Conservation (phyloP, 225 moss, liverwort and hornwort genomes). For the Asterella californica region DNA sequence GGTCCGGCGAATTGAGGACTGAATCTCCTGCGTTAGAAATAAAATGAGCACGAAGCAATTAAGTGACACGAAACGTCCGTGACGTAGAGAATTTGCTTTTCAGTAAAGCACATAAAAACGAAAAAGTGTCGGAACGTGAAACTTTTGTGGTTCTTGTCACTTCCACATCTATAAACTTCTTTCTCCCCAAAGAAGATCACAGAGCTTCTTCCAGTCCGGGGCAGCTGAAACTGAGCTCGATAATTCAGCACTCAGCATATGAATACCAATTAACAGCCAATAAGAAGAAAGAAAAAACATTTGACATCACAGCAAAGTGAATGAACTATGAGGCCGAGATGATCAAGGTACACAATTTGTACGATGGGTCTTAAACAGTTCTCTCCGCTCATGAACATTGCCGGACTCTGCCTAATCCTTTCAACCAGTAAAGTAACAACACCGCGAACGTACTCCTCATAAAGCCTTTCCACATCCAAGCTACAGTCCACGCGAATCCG, state of each 20-base stretch:
- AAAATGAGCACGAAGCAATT: not conserved
- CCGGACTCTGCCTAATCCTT: not conserved
- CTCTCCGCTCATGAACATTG: not conserved
- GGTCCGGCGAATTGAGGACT: constrained; percentile 21
- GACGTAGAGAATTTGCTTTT: too few relatives aligned
- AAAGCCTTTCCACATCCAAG: not conserved
- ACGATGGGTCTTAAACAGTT: not conserved
- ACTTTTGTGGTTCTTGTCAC: not conserved
- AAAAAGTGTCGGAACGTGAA: not conserved
- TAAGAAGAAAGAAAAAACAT: not conserved
- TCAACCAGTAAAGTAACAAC: not conserved
- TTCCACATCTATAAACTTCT: not conserved
- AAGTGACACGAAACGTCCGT: not conserved
- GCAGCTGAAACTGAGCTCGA: not conserved
- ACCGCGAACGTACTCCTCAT: not conserved
- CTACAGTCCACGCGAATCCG: not conserved
- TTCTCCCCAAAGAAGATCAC: not conserved
- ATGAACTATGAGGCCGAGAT: not conserved
- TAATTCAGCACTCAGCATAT: not conserved
- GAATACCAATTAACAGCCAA: not conserved
- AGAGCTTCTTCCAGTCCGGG: not conserved
- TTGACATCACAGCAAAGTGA: not conserved
- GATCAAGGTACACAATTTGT: not conserved
- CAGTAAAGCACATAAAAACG: not conserved
- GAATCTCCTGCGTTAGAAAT: constrained; percentile 27